Percentiles rank a stretch among this genome's conserved stretches.
Evolutionary conservation across 129 eudicot genomes (phyloP).

Genomic region (Lactuca saligna): DNA sequence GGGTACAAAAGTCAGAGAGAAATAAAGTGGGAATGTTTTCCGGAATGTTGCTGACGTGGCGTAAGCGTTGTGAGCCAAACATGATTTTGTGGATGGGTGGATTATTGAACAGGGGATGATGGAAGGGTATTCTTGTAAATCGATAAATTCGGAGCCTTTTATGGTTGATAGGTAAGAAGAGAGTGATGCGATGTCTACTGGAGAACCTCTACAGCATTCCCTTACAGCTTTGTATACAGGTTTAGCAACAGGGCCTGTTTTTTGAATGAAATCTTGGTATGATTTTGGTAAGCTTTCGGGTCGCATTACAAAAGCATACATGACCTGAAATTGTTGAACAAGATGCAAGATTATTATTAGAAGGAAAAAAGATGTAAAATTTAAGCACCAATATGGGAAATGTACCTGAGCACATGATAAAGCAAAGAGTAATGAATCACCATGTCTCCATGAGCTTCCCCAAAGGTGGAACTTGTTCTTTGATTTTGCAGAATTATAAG

Average conservation of each 20-base stretch:
- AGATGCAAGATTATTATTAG: not conserved
- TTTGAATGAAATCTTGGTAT: slow-evolving; percentile 94
- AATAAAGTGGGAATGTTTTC: slow-evolving; percentile 95
- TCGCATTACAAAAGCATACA: slow-evolving; percentile 97
- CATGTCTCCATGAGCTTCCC: slow-evolving; percentile 98
- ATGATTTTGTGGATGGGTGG: slow-evolving; percentile 82
- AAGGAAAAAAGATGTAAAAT: slow-evolving; percentile 8
- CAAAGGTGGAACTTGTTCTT: slow-evolving; percentile 88
- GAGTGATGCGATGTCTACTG: slow-evolving; percentile 76
- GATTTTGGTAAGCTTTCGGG: slow-evolving; percentile 99
- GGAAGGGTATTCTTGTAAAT: slow-evolving; percentile 73
- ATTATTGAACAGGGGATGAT: slow-evolving; percentile 90
- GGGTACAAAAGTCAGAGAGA: slow-evolving; percentile 97
- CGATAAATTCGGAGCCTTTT: slow-evolving; percentile 40
- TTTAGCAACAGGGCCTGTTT: slow-evolving; percentile 97
- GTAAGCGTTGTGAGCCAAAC: slow-evolving; percentile 70
- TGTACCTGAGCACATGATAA: slow-evolving; percentile 96
- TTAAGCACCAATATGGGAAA: not conserved
- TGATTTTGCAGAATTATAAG: slow-evolving; percentile 93
- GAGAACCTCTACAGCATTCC: slow-evolving; percentile 93
- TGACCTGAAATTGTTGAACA: slow-evolving; percentile 48
- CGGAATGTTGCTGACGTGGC: slow-evolving; percentile 78
- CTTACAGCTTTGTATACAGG: slow-evolving; percentile 94
- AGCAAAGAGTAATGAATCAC: slow-evolving; percentile 93
- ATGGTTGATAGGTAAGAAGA: slow-evolving; percentile 65